Evolutionary conservation across 2,329 filamentous ascomycete genomes (phyloP).

Genomic region (Pseudonectria foliicola): DNA sequence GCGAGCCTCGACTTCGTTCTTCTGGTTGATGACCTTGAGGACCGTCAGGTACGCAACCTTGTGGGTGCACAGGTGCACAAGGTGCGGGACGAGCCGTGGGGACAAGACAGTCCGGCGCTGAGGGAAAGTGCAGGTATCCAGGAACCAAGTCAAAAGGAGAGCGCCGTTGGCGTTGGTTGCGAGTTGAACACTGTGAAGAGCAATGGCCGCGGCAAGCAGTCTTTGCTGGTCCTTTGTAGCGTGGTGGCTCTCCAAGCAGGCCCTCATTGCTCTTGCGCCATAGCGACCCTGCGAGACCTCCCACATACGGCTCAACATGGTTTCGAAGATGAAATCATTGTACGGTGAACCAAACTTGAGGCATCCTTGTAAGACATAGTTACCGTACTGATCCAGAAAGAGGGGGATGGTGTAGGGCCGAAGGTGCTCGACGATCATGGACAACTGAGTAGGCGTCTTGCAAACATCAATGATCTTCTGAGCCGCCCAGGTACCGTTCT

Average conservation of each 20-base stretch:
- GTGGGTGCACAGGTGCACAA: conserved; percentile 94
- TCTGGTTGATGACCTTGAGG: conserved; percentile 96
- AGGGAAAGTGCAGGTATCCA: conserved; percentile 96
- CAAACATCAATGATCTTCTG: conserved; percentile 99
- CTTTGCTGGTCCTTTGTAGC: conserved; percentile 92
- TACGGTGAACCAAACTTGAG: conserved; percentile 82
- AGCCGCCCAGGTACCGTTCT: conserved; percentile 98
- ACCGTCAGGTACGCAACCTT: conserved; percentile 97
- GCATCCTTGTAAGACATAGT: conserved; percentile 96
- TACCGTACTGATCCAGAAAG: conserved; percentile 96
- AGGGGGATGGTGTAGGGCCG: conserved; percentile 82
- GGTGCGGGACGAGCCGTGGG: conserved; percentile 82
- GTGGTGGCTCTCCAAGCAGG: conserved; percentile 93
- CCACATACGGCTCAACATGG: conserved; percentile 92
- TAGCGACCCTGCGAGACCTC: conserved; percentile 89
- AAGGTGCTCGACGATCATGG: conserved; percentile 74
- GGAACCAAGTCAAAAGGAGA: conserved; percentile 89
- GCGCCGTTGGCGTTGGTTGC: conserved; percentile 96
- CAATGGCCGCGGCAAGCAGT: conserved; percentile 88
- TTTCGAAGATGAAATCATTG: conserved; percentile 97
- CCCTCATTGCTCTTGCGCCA: conserved; percentile 90
- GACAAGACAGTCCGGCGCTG: conserved; percentile 85
- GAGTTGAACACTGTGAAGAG: conserved; percentile 92
- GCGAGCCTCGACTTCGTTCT: conserved; percentile 84
- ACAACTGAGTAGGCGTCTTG: conserved; percentile 76